A percentile compares a stretch with the other conserved stretches of the same genome.
Conservation (phyloP, 2,329 filamentous ascomycete genomes). For the Ophiocordyceps camponoti-saundersi region DNA sequence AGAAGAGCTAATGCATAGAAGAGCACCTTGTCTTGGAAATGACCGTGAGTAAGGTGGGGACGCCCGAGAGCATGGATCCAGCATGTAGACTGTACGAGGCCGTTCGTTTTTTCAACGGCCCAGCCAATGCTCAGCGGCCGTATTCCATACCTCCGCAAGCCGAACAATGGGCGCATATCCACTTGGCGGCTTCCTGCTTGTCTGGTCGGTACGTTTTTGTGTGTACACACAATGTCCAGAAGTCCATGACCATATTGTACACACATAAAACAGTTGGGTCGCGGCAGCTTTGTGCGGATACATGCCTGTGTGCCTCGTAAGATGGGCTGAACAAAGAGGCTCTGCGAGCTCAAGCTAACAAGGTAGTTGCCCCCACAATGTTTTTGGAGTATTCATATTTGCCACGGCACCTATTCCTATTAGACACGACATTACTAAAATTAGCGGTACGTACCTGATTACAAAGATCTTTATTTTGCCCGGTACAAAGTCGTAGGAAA, state of each 20-base stretch:
- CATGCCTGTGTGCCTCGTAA: background rate
- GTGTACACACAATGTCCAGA: background rate
- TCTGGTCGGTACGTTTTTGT: background rate
- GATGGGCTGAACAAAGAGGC: background rate
- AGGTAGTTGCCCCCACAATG: background rate
- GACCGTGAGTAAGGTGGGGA: background rate
- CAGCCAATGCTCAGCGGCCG: background rate
- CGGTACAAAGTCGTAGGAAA: too few relatives aligned
- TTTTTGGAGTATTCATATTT: too few relatives aligned
- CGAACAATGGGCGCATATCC: background rate
- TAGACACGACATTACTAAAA: too few relatives aligned
- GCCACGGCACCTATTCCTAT: too few relatives aligned
- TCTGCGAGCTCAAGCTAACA: background rate
- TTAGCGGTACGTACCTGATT: too few relatives aligned
- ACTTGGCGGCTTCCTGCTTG: background rate
- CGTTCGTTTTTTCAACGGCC: background rate
- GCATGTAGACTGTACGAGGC: background rate
- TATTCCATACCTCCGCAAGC: background rate
- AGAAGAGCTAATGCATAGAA: constrained; percentile 1
- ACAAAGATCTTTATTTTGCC: too few relatives aligned
- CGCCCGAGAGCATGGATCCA: background rate
- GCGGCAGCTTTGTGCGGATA: background rate
- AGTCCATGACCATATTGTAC: too few relatives aligned
- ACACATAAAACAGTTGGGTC: too few relatives aligned
- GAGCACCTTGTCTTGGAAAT: background rate